phyloP scores from a whole-genome alignment of 352 stramenopile genomes.

The Pythium angustatum region DNA sequence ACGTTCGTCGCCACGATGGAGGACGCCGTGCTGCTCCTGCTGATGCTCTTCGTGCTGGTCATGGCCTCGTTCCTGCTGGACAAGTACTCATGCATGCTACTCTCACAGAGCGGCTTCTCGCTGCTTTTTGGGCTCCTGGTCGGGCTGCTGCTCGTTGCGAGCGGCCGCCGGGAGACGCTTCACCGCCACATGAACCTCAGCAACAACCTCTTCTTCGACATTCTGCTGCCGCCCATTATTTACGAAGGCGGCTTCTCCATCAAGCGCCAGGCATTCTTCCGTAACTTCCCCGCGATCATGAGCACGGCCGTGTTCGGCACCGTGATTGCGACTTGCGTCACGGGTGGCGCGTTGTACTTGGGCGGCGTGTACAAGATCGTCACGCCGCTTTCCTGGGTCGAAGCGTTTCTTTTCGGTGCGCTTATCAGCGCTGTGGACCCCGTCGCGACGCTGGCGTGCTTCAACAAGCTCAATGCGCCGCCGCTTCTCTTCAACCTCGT shows the following conservation, averaged over 20 bases:
- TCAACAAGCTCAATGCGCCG: slow-evolving; percentile 87
- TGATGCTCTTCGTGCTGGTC: slow-evolving; percentile 87
- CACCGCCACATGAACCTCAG: slow-evolving; percentile 83
- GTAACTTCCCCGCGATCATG: slow-evolving; percentile 87
- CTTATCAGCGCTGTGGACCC: slow-evolving; percentile 94
- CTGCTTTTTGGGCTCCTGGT: slow-evolving; percentile 78
- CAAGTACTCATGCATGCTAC: slow-evolving; percentile 80
- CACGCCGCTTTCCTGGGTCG: slow-evolving; percentile 86
- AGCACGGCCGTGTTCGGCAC: slow-evolving; percentile 81
- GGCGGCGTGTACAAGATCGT: slow-evolving; percentile 58
- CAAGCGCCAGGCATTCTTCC: slow-evolving; percentile 84
- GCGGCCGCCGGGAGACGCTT: slow-evolving; percentile 61
- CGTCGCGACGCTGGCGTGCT: slow-evolving; percentile 91
- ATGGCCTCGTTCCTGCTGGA: slow-evolving; percentile 88
- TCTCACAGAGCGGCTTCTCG: slow-evolving; percentile 86
- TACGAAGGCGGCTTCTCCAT: slow-evolving; percentile 87
- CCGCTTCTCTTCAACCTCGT: slow-evolving; percentile 94
- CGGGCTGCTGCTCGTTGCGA: slow-evolving; percentile 69
- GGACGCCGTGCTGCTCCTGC: slow-evolving; percentile 78
- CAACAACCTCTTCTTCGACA: slow-evolving; percentile 89
- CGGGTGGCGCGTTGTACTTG: slow-evolving; percentile 67
- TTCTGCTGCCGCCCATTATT: slow-evolving; percentile 85
- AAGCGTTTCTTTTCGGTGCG: slow-evolving; percentile 91
- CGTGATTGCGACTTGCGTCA: slow-evolving; percentile 76
- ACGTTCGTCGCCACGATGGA: slow-evolving; percentile 50